Evolutionary conservation across 768 basidiomycete species (phyloP).

Genomic region (Trametes sanguinea): DNA sequence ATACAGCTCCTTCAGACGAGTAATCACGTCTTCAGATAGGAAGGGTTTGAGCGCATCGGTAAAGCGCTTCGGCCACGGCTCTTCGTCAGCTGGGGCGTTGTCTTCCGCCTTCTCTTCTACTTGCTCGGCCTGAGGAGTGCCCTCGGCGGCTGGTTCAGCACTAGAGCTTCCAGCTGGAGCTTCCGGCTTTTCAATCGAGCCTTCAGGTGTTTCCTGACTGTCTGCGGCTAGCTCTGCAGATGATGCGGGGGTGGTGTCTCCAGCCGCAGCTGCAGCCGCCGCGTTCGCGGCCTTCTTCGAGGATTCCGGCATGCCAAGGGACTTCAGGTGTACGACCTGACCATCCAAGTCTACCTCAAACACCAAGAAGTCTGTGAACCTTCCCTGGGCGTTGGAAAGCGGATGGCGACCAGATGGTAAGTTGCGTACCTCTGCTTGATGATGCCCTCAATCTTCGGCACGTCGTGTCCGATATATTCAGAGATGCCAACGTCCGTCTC

Average conservation of each 20-base stretch:
- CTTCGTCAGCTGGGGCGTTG: constrained; percentile 31
- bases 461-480: constrained; percentile 73
- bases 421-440: constrained; percentile 88
- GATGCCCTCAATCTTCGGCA: constrained; percentile 81
- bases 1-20: constrained; percentile 68
- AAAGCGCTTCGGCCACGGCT: constrained; percentile 70
- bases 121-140: constrained; percentile 11
- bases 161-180: not conserved
- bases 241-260: constrained; percentile 2
- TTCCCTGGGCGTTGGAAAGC: constrained; percentile 34
- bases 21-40: constrained; percentile 61
- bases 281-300: constrained; percentile 42
- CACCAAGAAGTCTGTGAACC: constrained; percentile 97
- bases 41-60: constrained; percentile 57
- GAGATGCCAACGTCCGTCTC: constrained; percentile 91
- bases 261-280: constrained; percentile 20
- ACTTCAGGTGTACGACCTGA: constrained; percentile 79
- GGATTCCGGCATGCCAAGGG: constrained; percentile 68
- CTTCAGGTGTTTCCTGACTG: not conserved
- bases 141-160: not conserved
- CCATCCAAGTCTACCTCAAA: constrained; percentile 85
- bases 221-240: constrained; percentile 2
- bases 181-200: not conserved
- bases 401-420: not conserved
- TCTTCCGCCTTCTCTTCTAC: constrained; percentile 23